Conservation (phyloP, 306 rosid genomes). For the Betula pendula region DNA sequence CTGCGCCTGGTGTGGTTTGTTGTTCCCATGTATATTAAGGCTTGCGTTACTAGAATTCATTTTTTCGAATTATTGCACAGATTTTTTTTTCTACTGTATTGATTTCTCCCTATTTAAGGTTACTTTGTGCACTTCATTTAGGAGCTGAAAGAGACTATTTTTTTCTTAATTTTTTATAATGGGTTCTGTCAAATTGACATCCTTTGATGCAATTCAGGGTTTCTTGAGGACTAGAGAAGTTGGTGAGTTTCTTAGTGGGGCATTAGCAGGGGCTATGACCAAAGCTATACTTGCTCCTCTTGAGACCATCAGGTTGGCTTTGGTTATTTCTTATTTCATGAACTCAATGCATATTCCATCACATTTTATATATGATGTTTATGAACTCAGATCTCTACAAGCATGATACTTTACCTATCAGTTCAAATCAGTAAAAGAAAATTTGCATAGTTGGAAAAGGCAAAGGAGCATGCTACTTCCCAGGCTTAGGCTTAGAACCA, state of each 20-base stretch:
- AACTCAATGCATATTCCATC: neutral
- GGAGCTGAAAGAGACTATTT: neutral
- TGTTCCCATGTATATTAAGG: neutral
- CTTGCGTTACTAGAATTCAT: neutral
- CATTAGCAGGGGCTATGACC: slow-evolving; percentile 96
- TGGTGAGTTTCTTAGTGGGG: slow-evolving; percentile 86
- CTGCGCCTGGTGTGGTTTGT: neutral
- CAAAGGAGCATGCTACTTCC: neutral
- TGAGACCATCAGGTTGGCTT: slow-evolving; percentile 83
- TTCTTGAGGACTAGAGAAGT: slow-evolving; percentile 68
- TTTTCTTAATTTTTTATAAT: neutral
- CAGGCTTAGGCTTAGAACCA: neutral
- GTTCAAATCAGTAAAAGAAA: neutral
- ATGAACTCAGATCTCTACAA: neutral
- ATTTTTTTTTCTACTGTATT: neutral
- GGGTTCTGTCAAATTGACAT: neutral
- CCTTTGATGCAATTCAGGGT: slow-evolving; percentile 49
- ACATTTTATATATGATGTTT: neutral
- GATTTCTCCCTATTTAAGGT: neutral
- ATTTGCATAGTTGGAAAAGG: neutral
- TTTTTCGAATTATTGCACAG: neutral
- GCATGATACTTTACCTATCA: neutral
- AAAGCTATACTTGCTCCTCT: slow-evolving; percentile 98
- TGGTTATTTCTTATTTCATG: neutral
- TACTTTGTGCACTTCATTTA: neutral